Percentiles rank a stretch among this genome's conserved stretches.
Evolutionary conservation across 1,139 yeast genomes (phyloP).

Genomic region (Blastobotrys serpentis): DNA sequence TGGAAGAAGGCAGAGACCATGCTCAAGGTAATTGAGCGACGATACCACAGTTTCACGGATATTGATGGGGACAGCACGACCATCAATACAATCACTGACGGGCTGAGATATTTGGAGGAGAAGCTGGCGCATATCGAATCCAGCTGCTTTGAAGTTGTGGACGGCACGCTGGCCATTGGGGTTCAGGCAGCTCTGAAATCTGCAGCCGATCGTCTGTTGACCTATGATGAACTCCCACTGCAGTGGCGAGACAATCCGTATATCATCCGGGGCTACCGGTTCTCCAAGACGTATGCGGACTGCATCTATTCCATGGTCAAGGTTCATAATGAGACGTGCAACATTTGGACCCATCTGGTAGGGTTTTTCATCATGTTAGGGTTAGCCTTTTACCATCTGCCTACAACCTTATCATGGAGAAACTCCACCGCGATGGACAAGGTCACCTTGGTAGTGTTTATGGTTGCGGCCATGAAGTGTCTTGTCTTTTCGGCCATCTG

Average conservation of each 20-base stretch:
- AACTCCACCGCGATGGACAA: slow-evolving; percentile 50
- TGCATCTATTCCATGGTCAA: slow-evolving; percentile 58
- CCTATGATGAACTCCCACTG: slow-evolving; percentile 84
- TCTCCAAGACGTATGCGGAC: slow-evolving; percentile 61
- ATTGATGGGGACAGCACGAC: slow-evolving; percentile 11
- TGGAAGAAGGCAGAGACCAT: slow-evolving; percentile 36
- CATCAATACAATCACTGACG: slow-evolving; percentile 22
- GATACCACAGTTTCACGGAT: slow-evolving; percentile 18
- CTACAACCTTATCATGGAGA: slow-evolving; percentile 45
- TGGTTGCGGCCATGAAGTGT: slow-evolving; percentile 74
- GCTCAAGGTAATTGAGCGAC: slow-evolving; percentile 31
- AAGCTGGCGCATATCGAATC: slow-evolving; percentile 37
- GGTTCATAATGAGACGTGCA: slow-evolving; percentile 85
- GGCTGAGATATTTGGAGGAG: slow-evolving; percentile 36
- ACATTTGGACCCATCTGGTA: slow-evolving; percentile 87
- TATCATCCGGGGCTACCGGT: slow-evolving; percentile 81
- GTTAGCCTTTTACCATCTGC: slow-evolving; percentile 60
- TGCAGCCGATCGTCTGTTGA: slow-evolving; percentile 61
- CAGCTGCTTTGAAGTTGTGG: slow-evolving; percentile 22
- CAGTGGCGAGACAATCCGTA: slow-evolving; percentile 93
- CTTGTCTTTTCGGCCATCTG: slow-evolving; percentile 75
- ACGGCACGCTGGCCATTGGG: slow-evolving; percentile 25
- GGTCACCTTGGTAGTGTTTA: slow-evolving; percentile 58
- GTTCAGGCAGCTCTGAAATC: slow-evolving; percentile 39
- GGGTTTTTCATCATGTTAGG: slow-evolving; percentile 64